Evolutionary conservation across 1,284 basidiomycete genomes (phyloP), one percentile per base, ranked within the genome.

Genomic region (Farysia itapuensis): DNA sequence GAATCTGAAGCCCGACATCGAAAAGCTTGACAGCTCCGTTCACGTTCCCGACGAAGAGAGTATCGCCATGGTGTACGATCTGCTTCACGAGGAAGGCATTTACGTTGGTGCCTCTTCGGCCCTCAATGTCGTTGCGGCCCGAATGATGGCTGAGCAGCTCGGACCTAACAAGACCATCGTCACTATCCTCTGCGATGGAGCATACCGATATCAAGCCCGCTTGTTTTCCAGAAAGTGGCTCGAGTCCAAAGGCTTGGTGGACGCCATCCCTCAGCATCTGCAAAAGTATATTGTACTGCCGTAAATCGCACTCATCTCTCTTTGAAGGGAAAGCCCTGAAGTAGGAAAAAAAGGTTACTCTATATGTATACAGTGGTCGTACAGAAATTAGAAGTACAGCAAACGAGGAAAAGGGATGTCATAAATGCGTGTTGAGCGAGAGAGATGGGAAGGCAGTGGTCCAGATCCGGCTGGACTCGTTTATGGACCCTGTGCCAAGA

Each of bases 61-160:
- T 19, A 91, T 99, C 71, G 82, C 81, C 31, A 97, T 96, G 91
- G 80, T 99, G 35, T 99, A 96, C 78, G 85, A 91, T 43, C 80
- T 97, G 26, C 81, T 98, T 31, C 89, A 96, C 77, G 84, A 86
- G 34, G 95, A 97, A 77, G 95, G 95, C 1, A 75, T 99, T 26
- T 98, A 98, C 79, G 80, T 99, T 37, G 95, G 95, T n/a, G 93
- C 93, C 2, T 93, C 89, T 57, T 89, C 90, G 1, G 92, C 95
- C 2, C 79, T 98, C 54, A 99, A 99, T 76, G 91, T 97, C 18
- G 92, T 91, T 25, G 91, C 94, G 13, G 93, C 94, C 0, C 84
- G 85, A 16, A 86, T 95, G 76, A 82, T 98, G 39, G 94, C 91
- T 1, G 81, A 85, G 72, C 86, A 86, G 72, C 82, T 97, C 12